Evolutionary conservation across 169 alveolate species (phyloP), one percentile per base, ranked within the genome.

Genomic region (Plasmodium adleri): DNA sequence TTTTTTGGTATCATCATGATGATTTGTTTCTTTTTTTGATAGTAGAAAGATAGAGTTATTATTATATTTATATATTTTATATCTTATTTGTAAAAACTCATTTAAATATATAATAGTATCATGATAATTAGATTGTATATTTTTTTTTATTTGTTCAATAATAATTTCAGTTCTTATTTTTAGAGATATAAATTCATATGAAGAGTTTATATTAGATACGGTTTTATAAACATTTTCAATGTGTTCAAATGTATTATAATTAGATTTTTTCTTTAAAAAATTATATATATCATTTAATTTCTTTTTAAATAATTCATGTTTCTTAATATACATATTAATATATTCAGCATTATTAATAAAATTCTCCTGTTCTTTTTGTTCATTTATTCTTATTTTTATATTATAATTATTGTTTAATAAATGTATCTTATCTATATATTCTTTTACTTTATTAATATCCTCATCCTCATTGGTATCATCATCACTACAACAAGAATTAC

Each of bases 331-430:
- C 47, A 54, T 45, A 72, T 83, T 83, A 56, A 83, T 68, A 49
- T 83, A 39, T 50, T 83, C 91, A 59, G 71, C 43, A 73, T 83
- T 83, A n/a, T 43, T 58, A 20, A 83, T 67, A 62, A 56, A 60
- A 63, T 71, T 83, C 50, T 83, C 91, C 32, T 83, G 67, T 49
- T 83, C 91, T 17, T 32, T 83, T 49, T 83, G 91, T 24, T 68
- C 50, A 83, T 70, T 83, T 17, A 83, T 49, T 39, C 10, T 70
- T 83, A 83, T 58, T 83, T 83, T 52, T 70, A 83, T 26, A 49
- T 83, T 73, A 10, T n/a, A 63, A 24, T 70, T 71, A 63, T 83
- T 83, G 39, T 52, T 71, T 26, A 83, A 13, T 28, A 70, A 32
- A 63, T 83, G 74, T 72, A 83, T 52, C 62, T 83, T 83, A 68